These are phyloP conservation scores for Acacia concinna DNA, from an alignment of 331 rosid genomes.

Conservation along the genomic window DNA sequence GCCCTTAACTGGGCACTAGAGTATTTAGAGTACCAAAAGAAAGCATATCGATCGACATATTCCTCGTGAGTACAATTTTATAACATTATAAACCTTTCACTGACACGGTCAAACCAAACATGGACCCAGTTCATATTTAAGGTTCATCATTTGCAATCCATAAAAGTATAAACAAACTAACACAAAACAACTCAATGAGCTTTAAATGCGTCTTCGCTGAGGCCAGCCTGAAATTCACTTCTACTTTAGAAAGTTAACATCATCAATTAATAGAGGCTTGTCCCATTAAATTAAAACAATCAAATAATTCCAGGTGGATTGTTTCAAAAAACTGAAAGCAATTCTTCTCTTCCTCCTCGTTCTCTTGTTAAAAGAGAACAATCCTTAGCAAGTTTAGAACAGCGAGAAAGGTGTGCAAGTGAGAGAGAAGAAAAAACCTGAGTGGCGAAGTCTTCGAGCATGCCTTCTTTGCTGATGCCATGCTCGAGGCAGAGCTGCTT, in stretches of 20 bases:
- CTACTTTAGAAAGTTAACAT: no score
- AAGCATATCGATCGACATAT: neutral
- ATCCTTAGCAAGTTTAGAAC: neutral
- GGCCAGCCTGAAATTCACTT: no score
- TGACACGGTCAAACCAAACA: neutral
- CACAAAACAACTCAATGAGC: neutral
- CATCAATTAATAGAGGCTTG: no score
- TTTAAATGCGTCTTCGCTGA: neutral
- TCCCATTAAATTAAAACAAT: neutral
- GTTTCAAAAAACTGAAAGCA: neutral
- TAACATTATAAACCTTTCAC: neutral
- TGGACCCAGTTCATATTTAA: neutral
- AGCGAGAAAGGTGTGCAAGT: no score
- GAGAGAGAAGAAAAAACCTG: constrained; percentile 50
- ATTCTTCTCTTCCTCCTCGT: neutral
- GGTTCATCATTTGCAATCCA: neutral
- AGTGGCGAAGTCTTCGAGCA: constrained; percentile 95
- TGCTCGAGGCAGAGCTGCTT: constrained; percentile 99
- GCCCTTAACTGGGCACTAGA: neutral
- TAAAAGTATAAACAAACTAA: neutral
- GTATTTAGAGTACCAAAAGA: neutral
- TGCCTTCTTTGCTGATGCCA: constrained; percentile 94
- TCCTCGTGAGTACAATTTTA: neutral
- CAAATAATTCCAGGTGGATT: neutral
- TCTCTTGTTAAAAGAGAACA: neutral